Evolutionary conservation across 75 land plant species (phyloP).

Genomic region (Azolla pinnata): DNA sequence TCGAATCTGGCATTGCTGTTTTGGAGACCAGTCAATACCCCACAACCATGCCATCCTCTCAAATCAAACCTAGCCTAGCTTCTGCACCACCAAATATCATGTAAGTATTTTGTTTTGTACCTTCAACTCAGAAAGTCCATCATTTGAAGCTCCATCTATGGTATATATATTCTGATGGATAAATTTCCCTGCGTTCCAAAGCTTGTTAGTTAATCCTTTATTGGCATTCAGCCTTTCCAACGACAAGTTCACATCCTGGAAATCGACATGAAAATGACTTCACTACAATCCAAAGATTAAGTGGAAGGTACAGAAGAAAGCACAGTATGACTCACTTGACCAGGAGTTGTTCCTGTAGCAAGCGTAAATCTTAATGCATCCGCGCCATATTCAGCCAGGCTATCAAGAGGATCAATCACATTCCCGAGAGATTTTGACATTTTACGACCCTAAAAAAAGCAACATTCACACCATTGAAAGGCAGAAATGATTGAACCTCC

Average conservation of each 20-base stretch:
- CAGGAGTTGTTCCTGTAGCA: constrained; percentile 80
- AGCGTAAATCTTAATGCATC: constrained; percentile 92
- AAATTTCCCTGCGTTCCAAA: constrained; percentile 99
- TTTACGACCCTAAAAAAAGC: constrained; percentile 72
- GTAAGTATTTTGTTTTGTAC: background rate
- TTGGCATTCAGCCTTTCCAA: constrained; percentile 74
- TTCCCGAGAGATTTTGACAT: constrained; percentile 97
- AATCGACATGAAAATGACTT: background rate
- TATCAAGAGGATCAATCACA: constrained; percentile 87
- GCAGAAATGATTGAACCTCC: too few relatives aligned
- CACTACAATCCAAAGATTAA: background rate
- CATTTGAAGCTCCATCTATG: constrained; percentile 45
- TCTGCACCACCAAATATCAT: too few relatives aligned
- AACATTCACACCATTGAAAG: background rate
- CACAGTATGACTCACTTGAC: constrained; percentile 54
- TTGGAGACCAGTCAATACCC: too few relatives aligned
- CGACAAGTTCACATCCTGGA: constrained; percentile 80
- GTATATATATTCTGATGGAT: constrained; percentile 58
- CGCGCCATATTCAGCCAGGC: constrained; percentile 80
- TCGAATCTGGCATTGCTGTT: too few relatives aligned
- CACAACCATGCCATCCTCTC: too few relatives aligned
- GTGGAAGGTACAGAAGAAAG: background rate
- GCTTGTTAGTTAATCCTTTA: constrained; percentile 91
- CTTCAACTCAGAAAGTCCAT: background rate
- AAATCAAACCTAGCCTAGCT: too few relatives aligned